phyloP scores from a whole-genome alignment of 2,329 filamentous ascomycete genomes.

The Shiraia sp. region DNA sequence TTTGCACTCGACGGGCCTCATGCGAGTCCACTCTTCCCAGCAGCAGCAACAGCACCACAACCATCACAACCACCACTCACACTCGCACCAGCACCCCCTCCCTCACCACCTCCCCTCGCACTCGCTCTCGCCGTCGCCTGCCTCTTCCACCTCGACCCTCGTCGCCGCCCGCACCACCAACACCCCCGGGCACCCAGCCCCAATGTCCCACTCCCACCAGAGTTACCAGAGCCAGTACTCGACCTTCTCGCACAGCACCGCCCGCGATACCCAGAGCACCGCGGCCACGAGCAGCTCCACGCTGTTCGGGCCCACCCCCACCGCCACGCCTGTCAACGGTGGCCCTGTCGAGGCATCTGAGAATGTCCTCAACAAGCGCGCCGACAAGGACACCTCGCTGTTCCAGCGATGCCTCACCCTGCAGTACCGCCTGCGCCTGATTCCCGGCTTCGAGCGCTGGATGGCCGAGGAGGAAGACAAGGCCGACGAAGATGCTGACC shows the following conservation, averaged over 20 bases:
- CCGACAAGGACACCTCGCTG: conserved; percentile 86
- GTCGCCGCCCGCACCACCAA: conserved; percentile 43
- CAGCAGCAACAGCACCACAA: conserved; percentile 1
- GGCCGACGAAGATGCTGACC: conserved; percentile 70
- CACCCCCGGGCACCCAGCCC: conserved; percentile 40
- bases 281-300: conserved; percentile 51
- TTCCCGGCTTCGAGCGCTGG: conserved; percentile 79
- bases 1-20: conserved; percentile 29
- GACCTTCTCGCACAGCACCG: conserved; percentile 51
- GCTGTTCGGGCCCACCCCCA: conserved; percentile 45
- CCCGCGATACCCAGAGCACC: conserved; percentile 53
- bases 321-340: conserved; percentile 50
- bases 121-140: conserved; percentile 26
- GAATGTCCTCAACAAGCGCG: conserved; percentile 97
- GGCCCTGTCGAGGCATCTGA: conserved; percentile 75
- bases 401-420: conserved; percentile 94
- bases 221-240: conserved; percentile 53
- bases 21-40: conserved; percentile 9
- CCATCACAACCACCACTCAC: conserved; percentile 10
- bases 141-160: conserved; percentile 32
- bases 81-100: conserved; percentile 10
- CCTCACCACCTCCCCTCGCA: conserved; percentile 9
- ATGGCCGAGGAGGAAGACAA: conserved; percentile 73
- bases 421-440: conserved; percentile 77
- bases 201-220: conserved; percentile 51